A percentile compares a stretch with the other conserved stretches of the same genome.
These are phyloP conservation scores for Aspergillus fumigatus DNA, from an alignment of 2,329 filamentous ascomycete genomes.

Conservation along the genomic window DNA sequence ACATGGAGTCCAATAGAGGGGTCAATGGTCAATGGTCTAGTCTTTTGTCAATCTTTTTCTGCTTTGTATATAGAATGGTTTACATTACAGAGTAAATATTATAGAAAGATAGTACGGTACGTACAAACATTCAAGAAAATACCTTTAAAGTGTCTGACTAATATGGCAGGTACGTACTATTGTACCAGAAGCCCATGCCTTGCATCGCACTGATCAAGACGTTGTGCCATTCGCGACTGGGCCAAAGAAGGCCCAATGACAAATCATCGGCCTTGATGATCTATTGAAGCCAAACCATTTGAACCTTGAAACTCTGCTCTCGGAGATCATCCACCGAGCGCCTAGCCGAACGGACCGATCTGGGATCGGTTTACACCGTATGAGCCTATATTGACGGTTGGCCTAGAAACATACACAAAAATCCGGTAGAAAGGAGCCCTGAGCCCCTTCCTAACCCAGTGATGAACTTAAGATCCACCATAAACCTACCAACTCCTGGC, in stretches of 20 bases:
- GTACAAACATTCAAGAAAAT: not conserved
- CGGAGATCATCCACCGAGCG: not conserved
- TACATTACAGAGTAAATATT: no score
- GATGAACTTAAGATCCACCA: not conserved
- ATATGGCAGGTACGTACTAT: constrained; percentile 5
- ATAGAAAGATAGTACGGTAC: not conserved
- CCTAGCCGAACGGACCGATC: not conserved
- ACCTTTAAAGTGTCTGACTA: not conserved
- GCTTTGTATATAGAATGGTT: constrained; percentile 4
- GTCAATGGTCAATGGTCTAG: not conserved
- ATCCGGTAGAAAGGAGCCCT: not conserved
- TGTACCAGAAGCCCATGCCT: not conserved
- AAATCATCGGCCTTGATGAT: not conserved
- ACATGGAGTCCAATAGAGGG: not conserved
- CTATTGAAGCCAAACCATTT: not conserved
- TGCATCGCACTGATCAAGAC: not conserved
- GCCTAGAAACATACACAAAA: not conserved
- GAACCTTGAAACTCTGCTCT: not conserved
- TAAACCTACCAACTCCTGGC: not conserved
- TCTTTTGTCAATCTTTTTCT: not conserved
- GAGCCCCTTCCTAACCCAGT: not conserved
- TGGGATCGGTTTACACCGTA: not conserved
- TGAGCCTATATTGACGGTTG: not conserved
- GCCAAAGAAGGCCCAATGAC: not conserved
- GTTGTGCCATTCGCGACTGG: not conserved